Evolutionary conservation across 2,329 filamentous ascomycete species (phyloP).

Genomic region (Aspergillus flavus): DNA sequence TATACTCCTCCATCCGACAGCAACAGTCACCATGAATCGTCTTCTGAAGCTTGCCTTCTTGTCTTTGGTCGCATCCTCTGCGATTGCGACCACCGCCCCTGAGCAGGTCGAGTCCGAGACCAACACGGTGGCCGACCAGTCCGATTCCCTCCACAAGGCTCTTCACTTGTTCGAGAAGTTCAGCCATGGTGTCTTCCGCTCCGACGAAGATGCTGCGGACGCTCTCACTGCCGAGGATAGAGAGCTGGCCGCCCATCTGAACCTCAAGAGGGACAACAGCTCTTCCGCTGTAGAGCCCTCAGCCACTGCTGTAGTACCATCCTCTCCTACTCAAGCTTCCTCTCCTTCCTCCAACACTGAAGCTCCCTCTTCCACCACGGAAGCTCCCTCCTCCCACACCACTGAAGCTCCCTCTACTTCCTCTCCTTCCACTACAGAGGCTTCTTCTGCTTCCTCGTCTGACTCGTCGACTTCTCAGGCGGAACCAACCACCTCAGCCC

Average conservation of each 20-base stretch:
- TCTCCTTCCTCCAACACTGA: conserved; percentile 1
- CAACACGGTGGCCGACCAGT: conserved; percentile 16
- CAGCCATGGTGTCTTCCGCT: conserved; percentile 68
- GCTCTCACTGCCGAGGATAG: conserved; percentile 63
- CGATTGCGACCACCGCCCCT: conserved; percentile 26
- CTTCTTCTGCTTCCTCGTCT: background rate
- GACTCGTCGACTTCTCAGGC: conserved; percentile 5
- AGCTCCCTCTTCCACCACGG: background rate
- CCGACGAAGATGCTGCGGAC: conserved; percentile 64
- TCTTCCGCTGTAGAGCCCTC: conserved; percentile 11
- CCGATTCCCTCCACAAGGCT: conserved; percentile 61
- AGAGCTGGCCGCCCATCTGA: conserved; percentile 17
- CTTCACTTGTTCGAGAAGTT: conserved; percentile 68
- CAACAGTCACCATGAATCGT: conserved; percentile 14
- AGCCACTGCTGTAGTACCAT: conserved; percentile 3
- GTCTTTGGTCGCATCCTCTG: conserved; percentile 29
- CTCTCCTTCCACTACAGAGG: conserved; percentile 2
- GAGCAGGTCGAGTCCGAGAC: conserved; percentile 17
- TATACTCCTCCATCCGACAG: background rate
- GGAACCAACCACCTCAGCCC: conserved; percentile 13
- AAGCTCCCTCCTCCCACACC: background rate
- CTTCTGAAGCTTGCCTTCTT: conserved; percentile 29
- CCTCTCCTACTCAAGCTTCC: conserved; percentile 4
- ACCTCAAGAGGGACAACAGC: conserved; percentile 8
- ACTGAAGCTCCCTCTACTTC: conserved; percentile 1